Evolutionary conservation across 2,329 filamentous ascomycete species (phyloP), one percentile per base, ranked within the genome.

Genomic region (Colletotrichum salicis): DNA sequence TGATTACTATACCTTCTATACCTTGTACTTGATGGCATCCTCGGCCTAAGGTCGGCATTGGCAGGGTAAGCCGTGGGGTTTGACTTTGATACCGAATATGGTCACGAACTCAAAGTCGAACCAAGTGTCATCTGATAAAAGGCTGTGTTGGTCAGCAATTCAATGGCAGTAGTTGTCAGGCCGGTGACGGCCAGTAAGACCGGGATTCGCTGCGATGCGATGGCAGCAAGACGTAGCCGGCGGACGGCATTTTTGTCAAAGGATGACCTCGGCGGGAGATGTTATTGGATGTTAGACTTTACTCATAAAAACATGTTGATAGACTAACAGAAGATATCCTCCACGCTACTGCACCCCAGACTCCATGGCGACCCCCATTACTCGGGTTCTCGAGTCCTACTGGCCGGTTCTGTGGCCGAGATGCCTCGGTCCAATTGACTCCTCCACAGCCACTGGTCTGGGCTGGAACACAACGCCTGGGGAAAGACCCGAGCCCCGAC

Each of bases 391-490:
- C 22, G 15, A 11, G 5, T 54, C n/a, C 45, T 19, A 67, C 13
- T 72, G 66, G 70, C 62, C 52, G 51, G 10, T 33, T 52, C 56
- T 15, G 48, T 70, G 70, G 48, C 61, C 70, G 67, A 71, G 67
- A 66, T 72, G 70, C 70, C 70, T 71, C 70, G 70, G 70, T 37
- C 70, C 70, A 66, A 62, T 67, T 62, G 62, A 37, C n/a, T 24
- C 45, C 27, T 62, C 67, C 67, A 71, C 70, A 70, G 57, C 67
- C 61, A 57, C 70, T 54, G 51, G 51, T 35, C 41, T 48, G 45
- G 48, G 59, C 35, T 33, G 22, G 29, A 12, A 62, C 59, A 11
- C 35, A n/a, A 29, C 35, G 19, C 62, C 61, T 66, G 62, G 67
- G 56, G 56, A 48, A 22, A 52, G n/a, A 56, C 59, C 59, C 68